Base-by-base conservation (phyloP, 495 filamentous ascomycete species). In the Trichocladium antarcticum region DNA sequence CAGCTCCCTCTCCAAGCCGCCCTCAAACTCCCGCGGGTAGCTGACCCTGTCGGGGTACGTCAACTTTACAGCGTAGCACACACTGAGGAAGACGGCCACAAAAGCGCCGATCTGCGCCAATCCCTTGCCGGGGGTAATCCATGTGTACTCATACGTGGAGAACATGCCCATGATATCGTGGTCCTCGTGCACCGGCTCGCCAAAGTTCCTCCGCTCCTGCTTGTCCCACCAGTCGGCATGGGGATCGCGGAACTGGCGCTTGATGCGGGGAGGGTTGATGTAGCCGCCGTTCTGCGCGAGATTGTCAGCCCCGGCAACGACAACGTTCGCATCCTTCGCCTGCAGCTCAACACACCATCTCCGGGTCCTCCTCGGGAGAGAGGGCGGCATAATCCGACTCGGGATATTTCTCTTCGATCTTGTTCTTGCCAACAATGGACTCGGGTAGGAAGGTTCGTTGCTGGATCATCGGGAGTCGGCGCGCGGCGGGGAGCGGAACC, bases 181-280 rank as follows among this genome's bases (percentile, higher is more conserved):
- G 67, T 99, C 93, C 68, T 99, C 93, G 66, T 99, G 90, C 22
- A 94, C 79, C 4, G 89, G 84, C 68, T 99, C 93, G 59, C 88
- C 88, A 57, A 82, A 99, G 73, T 97, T 95, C 49, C 89, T 81
- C 57, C 89, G 84, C 65, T 95, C 90, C 63, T 97, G 89, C 73
- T 87, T 84, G 67, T 97, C 89, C 90, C 90, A 97, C 87, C 89
- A 97, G 63, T 87, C 84, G 57, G 68, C 90, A 62, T 97, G 78
- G 31, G 93, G 93, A 63, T 97, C 93, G 64, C 93, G 86, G 69
- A 84, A 81, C 62, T 83, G 78, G 54, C 89, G 85, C 72, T 92
- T 95, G 59, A 85, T 68, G 31, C 70, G 72, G 10, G 82, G 83
- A 49, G 92, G 92, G 69, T 95, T 94, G 62, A 86, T 72, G 68